Evolutionary conservation across 1,139 yeast genomes (phyloP).

Genomic region (Scheffersomyces insectosa): DNA sequence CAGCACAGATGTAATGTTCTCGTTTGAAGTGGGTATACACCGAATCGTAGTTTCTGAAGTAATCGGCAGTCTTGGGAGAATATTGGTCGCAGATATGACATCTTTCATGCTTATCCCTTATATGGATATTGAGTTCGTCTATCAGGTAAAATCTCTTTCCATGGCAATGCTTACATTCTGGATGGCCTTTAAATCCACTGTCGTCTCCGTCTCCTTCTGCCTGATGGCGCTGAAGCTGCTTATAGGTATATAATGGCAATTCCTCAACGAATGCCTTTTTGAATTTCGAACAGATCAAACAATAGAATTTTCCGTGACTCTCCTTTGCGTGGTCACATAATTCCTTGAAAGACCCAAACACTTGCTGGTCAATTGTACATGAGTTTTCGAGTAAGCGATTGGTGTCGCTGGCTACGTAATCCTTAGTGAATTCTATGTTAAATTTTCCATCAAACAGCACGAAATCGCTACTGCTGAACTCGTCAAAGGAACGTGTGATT

Average conservation of each 20-base stretch:
- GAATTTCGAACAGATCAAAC: slow-evolving; percentile 73
- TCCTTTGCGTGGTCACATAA: slow-evolving; percentile 65
- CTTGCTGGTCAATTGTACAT: slow-evolving; percentile 58
- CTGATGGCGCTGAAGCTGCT: slow-evolving; percentile 70
- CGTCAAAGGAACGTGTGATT: slow-evolving; percentile 38
- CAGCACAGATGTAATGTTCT: slow-evolving; percentile 77
- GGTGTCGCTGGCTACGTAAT: slow-evolving; percentile 41
- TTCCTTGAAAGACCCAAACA: slow-evolving; percentile 50
- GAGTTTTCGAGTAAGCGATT: slow-evolving; percentile 52
- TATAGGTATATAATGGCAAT: slow-evolving; percentile 59
- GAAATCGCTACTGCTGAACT: slow-evolving; percentile 31
- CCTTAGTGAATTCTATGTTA: slow-evolving; percentile 54
- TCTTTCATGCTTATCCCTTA: slow-evolving; percentile 82
- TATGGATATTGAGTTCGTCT: slow-evolving; percentile 81
- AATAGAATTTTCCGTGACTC: slow-evolving; percentile 62
- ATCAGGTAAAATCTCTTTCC: slow-evolving; percentile 79
- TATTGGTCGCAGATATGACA: slow-evolving; percentile 87
- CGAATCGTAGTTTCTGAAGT: slow-evolving; percentile 73
- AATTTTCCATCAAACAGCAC: slow-evolving; percentile 42
- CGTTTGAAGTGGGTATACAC: slow-evolving; percentile 71
- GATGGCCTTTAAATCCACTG: slow-evolving; percentile 85
- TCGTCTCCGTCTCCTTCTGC: slow-evolving; percentile 56
- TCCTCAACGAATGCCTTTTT: slow-evolving; percentile 80
- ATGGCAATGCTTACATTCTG: slow-evolving; percentile 80
- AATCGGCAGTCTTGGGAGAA: slow-evolving; percentile 66